These are phyloP conservation scores for Pelargonium myrrhifolium DNA, from an alignment of 441 rosid genomes.

Conservation along the genomic window DNA sequence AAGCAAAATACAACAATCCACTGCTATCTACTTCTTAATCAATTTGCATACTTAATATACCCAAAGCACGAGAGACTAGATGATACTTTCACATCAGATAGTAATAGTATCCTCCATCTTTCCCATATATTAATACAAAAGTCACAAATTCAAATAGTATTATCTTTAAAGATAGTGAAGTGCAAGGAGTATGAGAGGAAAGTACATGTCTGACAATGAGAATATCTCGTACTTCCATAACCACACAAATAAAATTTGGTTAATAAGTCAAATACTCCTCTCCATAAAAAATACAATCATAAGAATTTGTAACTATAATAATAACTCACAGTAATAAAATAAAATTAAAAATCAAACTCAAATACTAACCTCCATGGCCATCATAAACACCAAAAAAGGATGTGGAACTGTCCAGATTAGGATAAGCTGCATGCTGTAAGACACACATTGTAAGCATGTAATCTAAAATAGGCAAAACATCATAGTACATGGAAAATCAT, in stretches of 20 bases:
- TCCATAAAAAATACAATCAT: neutral
- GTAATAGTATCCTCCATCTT: neutral
- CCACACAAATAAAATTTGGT: neutral
- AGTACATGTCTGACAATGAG: neutral
- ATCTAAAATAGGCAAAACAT: constrained; percentile 14
- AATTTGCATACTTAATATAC: neutral
- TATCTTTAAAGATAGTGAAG: neutral
- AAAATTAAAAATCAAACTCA: neutral
- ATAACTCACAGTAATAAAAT: neutral
- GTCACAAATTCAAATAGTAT: neutral
- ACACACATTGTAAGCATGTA: constrained; percentile 22
- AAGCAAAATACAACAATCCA: neutral
- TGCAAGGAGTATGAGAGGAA: neutral
- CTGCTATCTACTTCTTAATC: neutral
- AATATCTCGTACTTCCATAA: neutral
- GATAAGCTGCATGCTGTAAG: constrained; percentile 48
- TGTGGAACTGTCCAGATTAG: constrained; percentile 67
- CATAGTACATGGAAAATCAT: constrained; percentile 12
- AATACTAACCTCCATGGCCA: constrained; percentile 94
- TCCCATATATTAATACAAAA: neutral
- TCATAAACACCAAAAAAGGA: constrained; percentile 95
- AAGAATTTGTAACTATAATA: neutral
- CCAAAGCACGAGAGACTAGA: neutral
- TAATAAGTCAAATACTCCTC: neutral
- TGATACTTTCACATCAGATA: no score